A percentile compares a stretch with the other conserved stretches of the same genome.
These are phyloP conservation scores for Fusarium pilosicola DNA, from an alignment of 2,329 filamentous ascomycete species.

Conservation along the genomic window DNA sequence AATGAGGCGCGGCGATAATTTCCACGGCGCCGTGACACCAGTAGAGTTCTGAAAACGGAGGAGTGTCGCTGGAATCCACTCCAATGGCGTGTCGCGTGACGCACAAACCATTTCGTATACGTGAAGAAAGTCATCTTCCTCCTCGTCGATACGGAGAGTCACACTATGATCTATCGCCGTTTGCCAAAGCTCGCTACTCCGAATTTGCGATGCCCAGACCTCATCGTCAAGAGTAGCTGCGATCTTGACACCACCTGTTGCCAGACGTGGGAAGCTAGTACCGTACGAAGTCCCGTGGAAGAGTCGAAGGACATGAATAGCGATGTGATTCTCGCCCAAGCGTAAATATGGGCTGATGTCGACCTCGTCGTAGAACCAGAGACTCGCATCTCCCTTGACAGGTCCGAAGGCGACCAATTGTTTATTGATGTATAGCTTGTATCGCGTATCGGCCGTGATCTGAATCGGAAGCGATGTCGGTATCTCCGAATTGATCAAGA, in stretches of 20 bases:
- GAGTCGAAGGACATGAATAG: neutral
- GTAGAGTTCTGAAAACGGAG: neutral
- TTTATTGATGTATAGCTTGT: neutral
- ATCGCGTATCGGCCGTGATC: neutral
- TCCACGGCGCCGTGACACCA: neutral
- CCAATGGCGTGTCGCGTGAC: fast-evolving
- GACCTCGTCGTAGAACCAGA: neutral
- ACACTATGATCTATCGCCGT: neutral
- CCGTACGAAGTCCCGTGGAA: neutral
- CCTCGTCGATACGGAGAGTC: neutral
- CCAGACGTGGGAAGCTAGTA: neutral
- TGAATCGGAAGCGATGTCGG: neutral
- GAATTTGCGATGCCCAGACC: neutral
- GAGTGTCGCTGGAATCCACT: neutral
- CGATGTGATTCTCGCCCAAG: neutral
- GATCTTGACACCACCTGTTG: neutral
- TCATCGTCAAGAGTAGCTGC: neutral
- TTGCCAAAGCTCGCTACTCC: neutral
- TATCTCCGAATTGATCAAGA: neutral
- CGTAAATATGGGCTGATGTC: neutral
- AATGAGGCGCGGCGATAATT: neutral
- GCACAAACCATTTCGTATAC: neutral
- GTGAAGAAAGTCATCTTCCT: slow-evolving; percentile 3
- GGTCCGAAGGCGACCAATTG: neutral
- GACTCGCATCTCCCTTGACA: neutral